Evolutionary conservation across 2,329 filamentous ascomycete species (phyloP).

Genomic region (Trichoderma sp.): DNA sequence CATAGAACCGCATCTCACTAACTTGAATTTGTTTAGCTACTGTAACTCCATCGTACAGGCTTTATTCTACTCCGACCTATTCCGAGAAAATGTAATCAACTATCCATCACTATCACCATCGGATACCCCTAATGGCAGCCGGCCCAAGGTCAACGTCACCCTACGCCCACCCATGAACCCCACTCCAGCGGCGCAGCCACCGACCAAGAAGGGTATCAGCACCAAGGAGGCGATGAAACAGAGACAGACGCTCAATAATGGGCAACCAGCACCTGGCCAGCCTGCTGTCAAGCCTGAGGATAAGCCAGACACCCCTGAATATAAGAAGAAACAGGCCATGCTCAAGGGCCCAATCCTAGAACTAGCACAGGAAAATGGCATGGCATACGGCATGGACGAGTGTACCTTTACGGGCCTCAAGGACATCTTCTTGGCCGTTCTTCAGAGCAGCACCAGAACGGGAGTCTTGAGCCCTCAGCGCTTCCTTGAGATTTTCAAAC

Average conservation of each 20-base stretch:
- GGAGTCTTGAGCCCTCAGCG: constrained; percentile 90
- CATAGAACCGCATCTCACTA: neutral
- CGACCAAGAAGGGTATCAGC: constrained; percentile 51
- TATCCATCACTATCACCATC: constrained; percentile 74
- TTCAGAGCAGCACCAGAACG: constrained; percentile 75
- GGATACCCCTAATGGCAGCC: constrained; percentile 62
- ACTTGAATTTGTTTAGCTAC: constrained; percentile 60
- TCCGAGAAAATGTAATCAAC: constrained; percentile 89
- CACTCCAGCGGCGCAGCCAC: constrained; percentile 40
- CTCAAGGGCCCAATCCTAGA: constrained; percentile 83
- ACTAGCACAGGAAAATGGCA: constrained; percentile 75
- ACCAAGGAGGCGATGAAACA: constrained; percentile 56
- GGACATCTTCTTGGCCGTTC: constrained; percentile 91
- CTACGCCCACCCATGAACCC: constrained; percentile 55
- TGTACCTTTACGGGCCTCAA: constrained; percentile 92
- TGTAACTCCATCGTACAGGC: constrained; percentile 98
- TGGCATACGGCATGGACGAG: constrained; percentile 86
- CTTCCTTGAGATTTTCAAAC: constrained; percentile 89
- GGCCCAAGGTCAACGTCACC: constrained; percentile 57
- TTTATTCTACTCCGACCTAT: constrained; percentile 90
- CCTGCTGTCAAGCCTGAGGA: constrained; percentile 73
- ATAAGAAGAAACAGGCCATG: constrained; percentile 96
- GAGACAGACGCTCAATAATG: constrained; percentile 52
- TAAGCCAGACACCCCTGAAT: constrained; percentile 90
- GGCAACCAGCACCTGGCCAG: constrained; percentile 53